phyloP scores from a whole-genome alignment of 129 eudicot species.

The Escallonia rubra region DNA sequence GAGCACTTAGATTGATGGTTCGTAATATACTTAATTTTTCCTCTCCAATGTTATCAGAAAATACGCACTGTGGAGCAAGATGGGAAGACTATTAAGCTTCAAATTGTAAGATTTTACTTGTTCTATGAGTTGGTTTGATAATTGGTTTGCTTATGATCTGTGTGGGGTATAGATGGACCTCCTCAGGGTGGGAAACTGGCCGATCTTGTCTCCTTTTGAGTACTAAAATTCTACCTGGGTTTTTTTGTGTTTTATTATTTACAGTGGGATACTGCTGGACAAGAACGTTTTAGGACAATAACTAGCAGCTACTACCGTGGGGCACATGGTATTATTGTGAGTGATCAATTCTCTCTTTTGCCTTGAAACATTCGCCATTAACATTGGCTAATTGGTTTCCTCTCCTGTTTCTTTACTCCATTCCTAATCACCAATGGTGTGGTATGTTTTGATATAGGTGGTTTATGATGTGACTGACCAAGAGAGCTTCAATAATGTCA shows the following conservation, averaged over 20 bases:
- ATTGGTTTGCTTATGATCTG: background rate
- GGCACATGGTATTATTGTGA: slow-evolving; percentile 89
- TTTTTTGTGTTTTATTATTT: background rate
- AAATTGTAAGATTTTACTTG: slow-evolving; percentile 32
- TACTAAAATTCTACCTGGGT: background rate
- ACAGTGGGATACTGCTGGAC: slow-evolving; percentile 96
- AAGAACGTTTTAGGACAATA: slow-evolving; percentile 90
- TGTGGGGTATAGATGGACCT: background rate
- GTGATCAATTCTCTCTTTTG: slow-evolving; percentile 11
- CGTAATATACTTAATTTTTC: background rate
- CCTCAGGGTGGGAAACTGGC: background rate
- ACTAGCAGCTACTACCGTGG: slow-evolving; percentile 95
- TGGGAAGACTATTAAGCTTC: slow-evolving; percentile 59
- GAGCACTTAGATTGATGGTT: background rate
- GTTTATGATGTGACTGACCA: slow-evolving; percentile 63
- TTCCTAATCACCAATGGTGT: background rate
- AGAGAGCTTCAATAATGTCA: slow-evolving; percentile 65
- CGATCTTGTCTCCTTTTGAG: background rate
- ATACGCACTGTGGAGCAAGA: slow-evolving; percentile 71
- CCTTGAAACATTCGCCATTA: background rate
- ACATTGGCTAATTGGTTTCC: background rate
- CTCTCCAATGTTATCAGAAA: slow-evolving; percentile 27
- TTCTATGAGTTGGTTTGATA: background rate
- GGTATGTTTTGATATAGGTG: slow-evolving; percentile 26
- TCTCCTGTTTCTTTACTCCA: background rate